Base-by-base conservation (phyloP, 2,329 filamentous ascomycete genomes). In the Exophiala alcalophila region DNA sequence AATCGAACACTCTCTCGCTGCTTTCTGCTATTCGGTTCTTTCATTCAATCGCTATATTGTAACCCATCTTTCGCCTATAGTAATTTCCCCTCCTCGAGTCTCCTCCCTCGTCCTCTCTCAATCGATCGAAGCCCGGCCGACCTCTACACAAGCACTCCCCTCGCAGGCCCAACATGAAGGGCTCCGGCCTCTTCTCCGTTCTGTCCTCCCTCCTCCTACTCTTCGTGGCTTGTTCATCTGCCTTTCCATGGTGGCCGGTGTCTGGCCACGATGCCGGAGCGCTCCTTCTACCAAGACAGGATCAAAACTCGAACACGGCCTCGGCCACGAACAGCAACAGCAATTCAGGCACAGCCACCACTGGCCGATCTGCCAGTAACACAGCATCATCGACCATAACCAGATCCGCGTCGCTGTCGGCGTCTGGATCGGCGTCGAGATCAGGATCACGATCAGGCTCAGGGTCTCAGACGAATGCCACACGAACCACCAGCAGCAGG, bases 161-260 rank as follows among this genome's bases (percentile, higher is more conserved):
- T 42, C 29, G n/a, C 8, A 23, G 18, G 19, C 27, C 27, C 46
- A 40, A 31, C 12, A 54, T 54, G 52, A 52, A 44, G 34, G 47
- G 38, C 49, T 36, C 44, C 31, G 46, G 52, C 49, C 46, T 48
- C 38, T 41, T 54, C 37, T 41, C 48, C 16, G 23, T 43, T 18
- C 20, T 53, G 26, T 50, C 49, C 14, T 33, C 45, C 21, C 27
- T 54, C 16, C 23, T 61, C 27, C 51, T 61, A 37, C 41, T 59
- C 41, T 51, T 57, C 35, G 49, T 35, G 24, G 49, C 58, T 8
- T 29, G 55, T 15, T 52, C 57, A 12, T 48, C 54, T 39, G 59
- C 59, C 24, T 62, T 58, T 59, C 58, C 60, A 45, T 61, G 60
- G 59, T 59, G 57, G 4, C 27, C n/a, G 16, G 49, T 50, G n/a